phyloP scores from a whole-genome alignment of 345 rosid species.

The Syzygium aqueum region DNA sequence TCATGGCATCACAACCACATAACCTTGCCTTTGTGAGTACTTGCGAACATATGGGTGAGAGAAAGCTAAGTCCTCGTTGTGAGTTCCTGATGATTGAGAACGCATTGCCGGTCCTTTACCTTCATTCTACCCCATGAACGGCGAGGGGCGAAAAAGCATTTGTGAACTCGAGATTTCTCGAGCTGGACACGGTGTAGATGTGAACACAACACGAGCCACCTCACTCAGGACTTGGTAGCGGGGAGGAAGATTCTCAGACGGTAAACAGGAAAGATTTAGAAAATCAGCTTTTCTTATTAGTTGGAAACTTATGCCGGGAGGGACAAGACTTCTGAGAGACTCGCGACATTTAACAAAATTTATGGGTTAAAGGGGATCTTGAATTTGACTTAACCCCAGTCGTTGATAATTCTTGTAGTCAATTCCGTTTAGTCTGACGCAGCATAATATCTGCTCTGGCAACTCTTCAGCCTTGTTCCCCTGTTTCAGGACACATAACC shows the following conservation, averaged over 20 bases:
- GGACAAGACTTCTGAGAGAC: background rate
- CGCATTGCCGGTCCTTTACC: background rate
- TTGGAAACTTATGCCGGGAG: background rate
- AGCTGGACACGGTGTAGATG: background rate
- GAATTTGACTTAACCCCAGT: constrained; percentile 39
- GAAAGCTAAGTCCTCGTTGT: background rate
- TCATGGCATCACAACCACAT: background rate
- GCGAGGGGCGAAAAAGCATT: background rate
- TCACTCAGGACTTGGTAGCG: background rate
- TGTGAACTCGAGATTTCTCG: background rate
- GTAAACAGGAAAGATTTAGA: background rate
- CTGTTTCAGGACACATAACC: constrained; percentile 19
- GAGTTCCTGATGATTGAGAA: background rate
- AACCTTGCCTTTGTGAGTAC: background rate
- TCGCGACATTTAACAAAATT: background rate
- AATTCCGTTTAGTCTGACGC: constrained; percentile 64
- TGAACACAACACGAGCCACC: background rate
- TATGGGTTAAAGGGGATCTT: constrained; percentile 13
- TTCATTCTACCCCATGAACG: background rate
- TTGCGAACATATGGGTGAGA: background rate
- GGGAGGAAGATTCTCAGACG: background rate
- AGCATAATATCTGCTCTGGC: constrained; percentile 87
- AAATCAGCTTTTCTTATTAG: background rate
- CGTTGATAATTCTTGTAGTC: constrained; percentile 67
- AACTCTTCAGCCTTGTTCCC: constrained; percentile 85